Evolutionary conservation across 768 basidiomycete genomes (phyloP).

Genomic region (Tephrocybe sp.): DNA sequence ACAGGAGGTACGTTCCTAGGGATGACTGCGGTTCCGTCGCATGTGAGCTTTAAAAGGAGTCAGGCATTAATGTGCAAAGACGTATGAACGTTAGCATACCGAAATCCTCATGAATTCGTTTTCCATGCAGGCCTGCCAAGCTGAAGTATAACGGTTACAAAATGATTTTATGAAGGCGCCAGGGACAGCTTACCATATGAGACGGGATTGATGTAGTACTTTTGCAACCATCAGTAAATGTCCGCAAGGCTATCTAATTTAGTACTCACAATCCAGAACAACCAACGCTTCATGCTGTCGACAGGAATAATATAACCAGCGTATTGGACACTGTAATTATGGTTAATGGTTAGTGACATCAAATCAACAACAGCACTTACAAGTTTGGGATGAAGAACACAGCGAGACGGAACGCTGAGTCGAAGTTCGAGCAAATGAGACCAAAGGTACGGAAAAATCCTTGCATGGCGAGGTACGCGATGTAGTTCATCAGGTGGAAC

Average conservation of each 20-base stretch:
- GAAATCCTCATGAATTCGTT: constrained; percentile 80
- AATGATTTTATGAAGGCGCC: neutral
- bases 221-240: constrained; percentile 14
- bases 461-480: constrained; percentile 72
- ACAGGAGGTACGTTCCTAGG: constrained; percentile 65
- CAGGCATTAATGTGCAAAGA: constrained; percentile 2
- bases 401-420: constrained; percentile 49
- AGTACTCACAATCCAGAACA: constrained; percentile 77
- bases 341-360: neutral
- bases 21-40: constrained; percentile 64
- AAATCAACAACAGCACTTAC: constrained; percentile 25
- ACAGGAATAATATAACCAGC: constrained; percentile 71
- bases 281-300: constrained; percentile 73
- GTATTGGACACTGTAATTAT: constrained; percentile 39
- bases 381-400: constrained; percentile 78
- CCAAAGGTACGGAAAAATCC: constrained; percentile 83
- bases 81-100: constrained; percentile 36
- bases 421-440: constrained; percentile 45
- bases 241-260: neutral
- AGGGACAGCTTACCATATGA: constrained; percentile 50
- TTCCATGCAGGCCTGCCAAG: constrained; percentile 78
- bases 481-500: constrained; percentile 65
- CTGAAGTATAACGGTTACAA: constrained; percentile 27
- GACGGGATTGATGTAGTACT: constrained; percentile 76
- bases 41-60: constrained; percentile 43